Evolutionary conservation across 371 early-diverging fungal genomes (phyloP), one percentile per base, ranked within the genome.

Genomic region (Cokeromyces recurvatus): DNA sequence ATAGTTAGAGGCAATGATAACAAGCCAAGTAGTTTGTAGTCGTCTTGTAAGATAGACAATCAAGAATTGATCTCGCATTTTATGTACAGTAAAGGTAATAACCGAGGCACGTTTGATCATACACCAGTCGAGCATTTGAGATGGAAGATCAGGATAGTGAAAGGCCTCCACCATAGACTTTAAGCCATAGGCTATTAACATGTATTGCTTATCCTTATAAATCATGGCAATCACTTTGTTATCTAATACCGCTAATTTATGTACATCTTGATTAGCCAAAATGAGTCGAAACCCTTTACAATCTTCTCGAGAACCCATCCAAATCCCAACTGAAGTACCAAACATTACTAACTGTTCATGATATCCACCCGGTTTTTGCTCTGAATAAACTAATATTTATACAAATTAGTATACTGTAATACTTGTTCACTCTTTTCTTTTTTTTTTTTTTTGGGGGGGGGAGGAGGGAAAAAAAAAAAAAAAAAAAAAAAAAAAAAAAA

Each of bases 261-360:
- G 55, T 14, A 56, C 57, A 9, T 60, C 51, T 7, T 47, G 45
- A 9, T 49, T 46, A 2, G 53, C 43, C 12, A 70, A 17, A 0
- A 53, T 59, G 3, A 58, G 43, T 7, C 34, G 31, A 20, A 51
- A 53, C 15, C 12, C 2, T n/a, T n/a, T n/a, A n/a, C n/a, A n/a
- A 46, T 29, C 55, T 15, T 63, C 60, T 7, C 39, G 29, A 7
- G 56, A 46, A 1, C 55, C 61, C 3, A 63, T 40, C 61, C 59
- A 70, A 10, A 70, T 16, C 2, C 70, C 66, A 23, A 34, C 27
- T 29, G 55, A 59, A 0, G 66, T 62, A 1, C 70, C 59, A 24
- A 53, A 15, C 2, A 19, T 42, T 5, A 59, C 29, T 6, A 52
- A 31, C 3, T 44, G 10, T 34, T 27, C 32, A 14, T 29, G 32